These are phyloP conservation scores for Omphalotus olearius DNA, from an alignment of 1,284 basidiomycete species.

Conservation along the genomic window DNA sequence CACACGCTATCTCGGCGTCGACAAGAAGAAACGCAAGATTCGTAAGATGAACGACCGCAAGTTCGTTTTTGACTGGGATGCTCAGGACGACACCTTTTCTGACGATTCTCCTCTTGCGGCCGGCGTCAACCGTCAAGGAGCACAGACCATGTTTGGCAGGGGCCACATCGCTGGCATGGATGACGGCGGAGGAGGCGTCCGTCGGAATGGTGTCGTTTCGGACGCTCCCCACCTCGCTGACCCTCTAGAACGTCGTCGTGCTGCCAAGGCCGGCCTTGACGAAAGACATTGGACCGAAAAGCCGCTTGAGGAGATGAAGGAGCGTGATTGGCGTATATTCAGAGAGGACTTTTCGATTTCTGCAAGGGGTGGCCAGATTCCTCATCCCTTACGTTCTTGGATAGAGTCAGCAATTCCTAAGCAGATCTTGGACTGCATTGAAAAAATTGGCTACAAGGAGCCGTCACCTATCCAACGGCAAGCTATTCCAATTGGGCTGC, in stretches of 20 bases:
- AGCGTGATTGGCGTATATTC: constrained; percentile 99
- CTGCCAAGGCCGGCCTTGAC: constrained; percentile 80
- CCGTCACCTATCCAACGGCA: constrained; percentile 97
- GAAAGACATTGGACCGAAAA: constrained; percentile 99
- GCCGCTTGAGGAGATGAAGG: constrained; percentile 89
- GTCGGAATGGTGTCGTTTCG: constrained; percentile 29
- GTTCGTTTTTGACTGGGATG: constrained; percentile 99
- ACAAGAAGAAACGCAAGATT: constrained; percentile 90
- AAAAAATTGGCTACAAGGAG: constrained; percentile 92
- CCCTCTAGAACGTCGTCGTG: constrained; percentile 74
- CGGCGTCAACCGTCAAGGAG: constrained; percentile 68
- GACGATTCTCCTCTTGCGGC: constrained; percentile 61
- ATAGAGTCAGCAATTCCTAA: constrained; percentile 81
- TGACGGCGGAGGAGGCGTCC: constrained; percentile 49
- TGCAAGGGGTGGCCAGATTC: constrained; percentile 88
- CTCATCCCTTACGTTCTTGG: constrained; percentile 91
- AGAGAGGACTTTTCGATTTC: constrained; percentile 97
- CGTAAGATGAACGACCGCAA: constrained; percentile 93
- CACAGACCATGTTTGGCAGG: constrained; percentile 83
- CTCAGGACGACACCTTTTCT: constrained; percentile 85
- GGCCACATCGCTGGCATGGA: constrained; percentile 84
- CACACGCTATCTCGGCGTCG: constrained; percentile 87
- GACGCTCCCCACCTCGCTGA: constrained; percentile 64
- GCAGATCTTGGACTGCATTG: constrained; percentile 80
- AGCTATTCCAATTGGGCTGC: constrained; percentile 95